Base-by-base conservation (phyloP, 257 asterid genomes). In the Lantana camara region DNA sequence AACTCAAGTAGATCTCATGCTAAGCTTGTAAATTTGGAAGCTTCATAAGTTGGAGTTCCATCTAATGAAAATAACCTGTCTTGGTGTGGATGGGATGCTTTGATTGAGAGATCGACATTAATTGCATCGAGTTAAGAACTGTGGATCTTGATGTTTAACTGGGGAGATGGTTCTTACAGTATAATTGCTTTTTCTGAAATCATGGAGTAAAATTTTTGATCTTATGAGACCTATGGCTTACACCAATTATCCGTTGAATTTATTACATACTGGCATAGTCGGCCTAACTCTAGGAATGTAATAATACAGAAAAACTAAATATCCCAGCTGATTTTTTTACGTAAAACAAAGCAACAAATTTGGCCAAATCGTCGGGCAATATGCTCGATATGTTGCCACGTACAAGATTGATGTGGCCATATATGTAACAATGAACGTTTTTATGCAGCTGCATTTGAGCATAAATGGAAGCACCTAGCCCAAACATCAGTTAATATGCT, bases 1-100 rank as follows among this genome's bases (percentile, higher is more conserved):
- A 44, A 6, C 34, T 27, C 27, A 44, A 32, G 46, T 14, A 46
- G 49, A 12, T 32, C 41, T 48, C 60, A 24, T 2, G 5, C 9
- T 37, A 14, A 50, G 30, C 52, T 47, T 58, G 41, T 23, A n/a
- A 38, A 34, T 11, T 7, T n/a, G 21, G 60, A 50, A 35, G 60
- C 21, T 38, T 23, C 35, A 35, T 3, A 22, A 23, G 22, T 27
- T 45, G 49, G 44, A 57, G 24, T 63, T 55, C 24, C 8, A 15
- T 29, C 64, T 17, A 2, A 37, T 21, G 37, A 4, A 23, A 66
- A 55, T 17, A 34, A 10, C 40, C 2, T 38, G 71, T 51, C 32
- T 63, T 47, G 7, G 45, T 45, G 38, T 41, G 55, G 62, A 47
- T 63, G 40, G 35, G 16, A 62, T 22, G 11, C 34, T 12, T 48